Conservation (phyloP, 371 early-diverging fungal species). For the Rhizopus arrhizus region DNA sequence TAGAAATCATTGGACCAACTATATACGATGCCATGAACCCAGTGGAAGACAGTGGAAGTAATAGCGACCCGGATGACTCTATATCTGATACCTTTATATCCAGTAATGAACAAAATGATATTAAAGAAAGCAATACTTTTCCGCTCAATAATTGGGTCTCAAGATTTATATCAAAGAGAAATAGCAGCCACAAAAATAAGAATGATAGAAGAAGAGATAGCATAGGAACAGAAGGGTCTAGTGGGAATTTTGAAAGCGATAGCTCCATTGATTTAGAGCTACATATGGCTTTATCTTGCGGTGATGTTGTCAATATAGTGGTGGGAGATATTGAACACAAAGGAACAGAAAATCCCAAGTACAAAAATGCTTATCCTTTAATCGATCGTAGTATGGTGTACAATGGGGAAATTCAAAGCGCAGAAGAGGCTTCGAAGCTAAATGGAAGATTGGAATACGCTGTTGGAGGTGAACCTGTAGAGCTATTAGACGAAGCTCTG, state of each 20-base stretch:
- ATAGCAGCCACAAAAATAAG: neutral
- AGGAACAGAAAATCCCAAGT: conserved; percentile 6
- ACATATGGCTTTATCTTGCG: conserved; percentile 61
- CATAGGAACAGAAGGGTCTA: conserved; percentile 7
- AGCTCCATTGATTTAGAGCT: conserved; percentile 52
- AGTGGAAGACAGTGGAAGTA: neutral
- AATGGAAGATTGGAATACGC: conserved; percentile 60
- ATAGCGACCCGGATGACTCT: neutral
- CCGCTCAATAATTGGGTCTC: conserved; percentile 12
- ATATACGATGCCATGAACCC: conserved; percentile 24
- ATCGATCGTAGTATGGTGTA: neutral
- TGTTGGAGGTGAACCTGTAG: conserved; percentile 57
- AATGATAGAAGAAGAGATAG: conserved; percentile 11
- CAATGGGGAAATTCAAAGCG: neutral
- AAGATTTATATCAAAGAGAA: conserved; percentile 9
- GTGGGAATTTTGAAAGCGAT: neutral
- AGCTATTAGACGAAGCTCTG: conserved; percentile 53
- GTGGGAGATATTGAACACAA: conserved; percentile 39
- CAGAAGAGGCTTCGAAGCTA: conserved; percentile 20
- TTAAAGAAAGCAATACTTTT: neutral
- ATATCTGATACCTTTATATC: neutral
- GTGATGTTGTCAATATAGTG: conserved; percentile 57
- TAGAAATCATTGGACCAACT: conserved; percentile 3
- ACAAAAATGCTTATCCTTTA: conserved; percentile 1
- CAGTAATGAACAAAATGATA: neutral